Percentiles rank a stretch among this genome's conserved stretches.
Evolutionary conservation across 2,329 filamentous ascomycete species (phyloP).

Genomic region (Aureobasidium sp.): DNA sequence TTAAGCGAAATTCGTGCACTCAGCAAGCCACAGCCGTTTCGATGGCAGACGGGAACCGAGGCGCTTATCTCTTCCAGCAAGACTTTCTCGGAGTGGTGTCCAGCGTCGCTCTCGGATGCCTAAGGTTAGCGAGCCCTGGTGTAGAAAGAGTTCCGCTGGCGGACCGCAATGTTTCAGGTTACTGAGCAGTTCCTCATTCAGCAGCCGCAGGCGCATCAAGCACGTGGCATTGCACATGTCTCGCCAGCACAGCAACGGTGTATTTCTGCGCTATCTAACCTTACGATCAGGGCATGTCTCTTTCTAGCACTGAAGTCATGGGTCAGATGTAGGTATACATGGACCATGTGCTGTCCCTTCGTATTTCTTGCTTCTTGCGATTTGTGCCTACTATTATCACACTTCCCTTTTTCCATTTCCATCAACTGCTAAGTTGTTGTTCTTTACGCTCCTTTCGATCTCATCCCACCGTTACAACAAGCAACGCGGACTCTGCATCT

Average conservation of each 20-base stretch:
- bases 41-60: background rate
- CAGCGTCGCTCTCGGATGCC: background rate
- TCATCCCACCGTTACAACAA: background rate
- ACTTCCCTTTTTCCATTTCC: background rate
- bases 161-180: background rate
- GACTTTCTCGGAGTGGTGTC: background rate
- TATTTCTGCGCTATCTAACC: background rate
- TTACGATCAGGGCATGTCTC: background rate
- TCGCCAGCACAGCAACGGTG: background rate
- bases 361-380: background rate
- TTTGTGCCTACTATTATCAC: background rate
- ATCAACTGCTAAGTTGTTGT: background rate
- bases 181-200: background rate
- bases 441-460: background rate
- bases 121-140: background rate
- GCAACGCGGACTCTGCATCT: background rate
- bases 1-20: background rate
- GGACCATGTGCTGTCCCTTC: background rate
- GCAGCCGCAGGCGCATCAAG: background rate
- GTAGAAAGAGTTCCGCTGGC: background rate
- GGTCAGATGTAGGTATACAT: background rate
- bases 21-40: slow-evolving; percentile 4
- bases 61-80: background rate
- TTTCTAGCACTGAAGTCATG: background rate
- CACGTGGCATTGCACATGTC: slow-evolving; percentile 9